Base-by-base conservation (phyloP, 371 early-diverging fungal genomes). In the Funneliformis caledonium region DNA sequence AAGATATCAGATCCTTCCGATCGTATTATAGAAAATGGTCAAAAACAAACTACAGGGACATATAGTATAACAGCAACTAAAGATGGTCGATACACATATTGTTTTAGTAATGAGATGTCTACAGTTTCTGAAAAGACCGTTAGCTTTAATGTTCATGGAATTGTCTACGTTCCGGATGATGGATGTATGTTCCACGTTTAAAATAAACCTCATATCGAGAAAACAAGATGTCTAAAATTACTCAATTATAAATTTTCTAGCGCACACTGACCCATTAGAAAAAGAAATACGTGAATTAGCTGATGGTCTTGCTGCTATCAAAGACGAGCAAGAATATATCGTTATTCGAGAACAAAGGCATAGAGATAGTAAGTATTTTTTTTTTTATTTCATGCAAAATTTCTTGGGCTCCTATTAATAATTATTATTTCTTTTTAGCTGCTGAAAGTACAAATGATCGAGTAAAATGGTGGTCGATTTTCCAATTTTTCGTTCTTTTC, bases 391-490 rank as follows among this genome's bases (percentile, higher is more conserved):
- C 37, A 37, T 37, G 37, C 3, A 37, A 37, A 37, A 69, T 43
- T 69, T 78, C 14, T 70, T 11, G 8, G 31, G 60, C 47, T 73
- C 48, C 31, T 60, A 2, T 61, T 50, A 6, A 37, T 52, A 10
- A 33, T 65, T 48, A n/a, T 50, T 12, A 26, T 26, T 70, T 14
- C 12, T 2, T 42, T 61, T 59, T 85, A 94, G 94, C 94, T 83
- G 92, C 91, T 81, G 92, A 93, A 84, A 90, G 90, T 84, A 93
- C 93, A n/a, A 92, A 94, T 82, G 82, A 88, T 50, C 91, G 94
- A 81, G 93, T 93, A 50, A 89, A 92, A 76, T 93, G 92, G 91
- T 94, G 94, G 94, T 92, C 94, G n/a, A 81, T 93, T 31, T 86
- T 90, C 69, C 92, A 94, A 84, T 83, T 89, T 52, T 85, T 80